Percentiles rank a stretch among this genome's conserved stretches.
Conservation (phyloP, 371 early-diverging fungal species). For the Mucor racemosus region DNA sequence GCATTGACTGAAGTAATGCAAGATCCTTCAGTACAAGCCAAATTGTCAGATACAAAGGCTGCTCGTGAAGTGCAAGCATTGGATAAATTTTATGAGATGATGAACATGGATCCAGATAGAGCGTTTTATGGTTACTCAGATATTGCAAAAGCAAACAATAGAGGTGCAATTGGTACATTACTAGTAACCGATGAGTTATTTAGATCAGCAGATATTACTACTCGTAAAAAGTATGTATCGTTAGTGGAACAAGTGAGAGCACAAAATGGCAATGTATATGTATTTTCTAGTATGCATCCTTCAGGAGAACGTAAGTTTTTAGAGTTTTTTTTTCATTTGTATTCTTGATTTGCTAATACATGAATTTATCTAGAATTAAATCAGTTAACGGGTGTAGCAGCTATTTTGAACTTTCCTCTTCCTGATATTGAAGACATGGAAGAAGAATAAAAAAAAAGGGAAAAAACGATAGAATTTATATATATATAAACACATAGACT, state of each 20-base stretch:
- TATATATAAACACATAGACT: background rate
- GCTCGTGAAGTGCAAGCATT: slow-evolving; percentile 84
- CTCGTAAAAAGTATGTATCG: slow-evolving; percentile 81
- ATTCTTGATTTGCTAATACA: background rate
- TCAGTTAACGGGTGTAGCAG: slow-evolving; percentile 94
- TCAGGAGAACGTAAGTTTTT: slow-evolving; percentile 86
- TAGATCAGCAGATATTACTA: slow-evolving; percentile 83
- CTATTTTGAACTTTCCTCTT: slow-evolving; percentile 85
- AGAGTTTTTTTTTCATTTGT: background rate
- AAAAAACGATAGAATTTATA: no score
- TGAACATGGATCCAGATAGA: slow-evolving; percentile 86
- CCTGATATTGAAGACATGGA: slow-evolving; percentile 70
- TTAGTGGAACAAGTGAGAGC: slow-evolving; percentile 84
- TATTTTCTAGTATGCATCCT: slow-evolving; percentile 92
- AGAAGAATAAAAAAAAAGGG: slow-evolving; percentile 27
- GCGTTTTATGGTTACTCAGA: slow-evolving; percentile 93
- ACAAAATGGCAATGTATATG: slow-evolving; percentile 80
- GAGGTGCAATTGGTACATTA: slow-evolving; percentile 85
- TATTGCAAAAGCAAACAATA: slow-evolving; percentile 82
- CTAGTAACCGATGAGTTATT: slow-evolving; percentile 93
- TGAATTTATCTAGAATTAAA: slow-evolving; percentile 66
- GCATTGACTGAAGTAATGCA: slow-evolving; percentile 92
- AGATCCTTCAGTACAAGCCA: slow-evolving; percentile 80
- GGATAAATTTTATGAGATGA: slow-evolving; percentile 86
- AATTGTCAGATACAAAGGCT: slow-evolving; percentile 92